Conservation (phyloP, 1,284 basidiomycete species). For the Trametes hirsuta region DNA sequence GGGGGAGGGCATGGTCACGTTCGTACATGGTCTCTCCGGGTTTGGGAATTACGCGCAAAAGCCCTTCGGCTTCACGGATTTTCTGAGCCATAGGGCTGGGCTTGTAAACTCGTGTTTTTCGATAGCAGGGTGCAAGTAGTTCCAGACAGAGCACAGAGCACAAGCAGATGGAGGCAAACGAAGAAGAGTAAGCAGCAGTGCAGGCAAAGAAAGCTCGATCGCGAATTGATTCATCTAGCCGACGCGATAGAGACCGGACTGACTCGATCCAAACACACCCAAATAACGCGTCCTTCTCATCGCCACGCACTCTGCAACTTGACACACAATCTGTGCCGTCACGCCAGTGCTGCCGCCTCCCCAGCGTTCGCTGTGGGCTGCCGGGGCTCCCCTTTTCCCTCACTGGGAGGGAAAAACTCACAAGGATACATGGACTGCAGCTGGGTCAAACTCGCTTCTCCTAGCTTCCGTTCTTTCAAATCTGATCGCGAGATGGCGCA, state of each 20-base stretch:
- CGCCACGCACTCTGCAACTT: slow-evolving; percentile 2
- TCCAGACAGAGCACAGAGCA: neutral
- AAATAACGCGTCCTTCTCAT: slow-evolving; percentile 21
- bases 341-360: no score
- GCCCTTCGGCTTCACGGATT: slow-evolving; percentile 62
- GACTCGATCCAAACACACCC: slow-evolving; percentile 22
- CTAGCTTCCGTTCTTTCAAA: no score
- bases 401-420: no score
- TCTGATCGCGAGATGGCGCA: no score
- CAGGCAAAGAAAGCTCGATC: slow-evolving; percentile 5
- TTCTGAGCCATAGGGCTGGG: slow-evolving; percentile 57
- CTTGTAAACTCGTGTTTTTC: neutral
- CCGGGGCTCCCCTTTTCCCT: no score
- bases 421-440: no score
- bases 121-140: neutral
- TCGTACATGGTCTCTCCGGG: slow-evolving; percentile 40
- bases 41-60: slow-evolving; percentile 54
- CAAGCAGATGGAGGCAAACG: neutral
- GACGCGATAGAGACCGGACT: slow-evolving; percentile 10
- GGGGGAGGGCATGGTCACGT: neutral
- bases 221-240: slow-evolving; percentile 20
- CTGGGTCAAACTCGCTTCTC: no score
- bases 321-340: neutral
- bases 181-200: neutral
- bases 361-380: no score